These are phyloP conservation scores for Trichoderma simmonsii DNA, from an alignment of 2,329 filamentous ascomycete genomes.

Conservation along the genomic window DNA sequence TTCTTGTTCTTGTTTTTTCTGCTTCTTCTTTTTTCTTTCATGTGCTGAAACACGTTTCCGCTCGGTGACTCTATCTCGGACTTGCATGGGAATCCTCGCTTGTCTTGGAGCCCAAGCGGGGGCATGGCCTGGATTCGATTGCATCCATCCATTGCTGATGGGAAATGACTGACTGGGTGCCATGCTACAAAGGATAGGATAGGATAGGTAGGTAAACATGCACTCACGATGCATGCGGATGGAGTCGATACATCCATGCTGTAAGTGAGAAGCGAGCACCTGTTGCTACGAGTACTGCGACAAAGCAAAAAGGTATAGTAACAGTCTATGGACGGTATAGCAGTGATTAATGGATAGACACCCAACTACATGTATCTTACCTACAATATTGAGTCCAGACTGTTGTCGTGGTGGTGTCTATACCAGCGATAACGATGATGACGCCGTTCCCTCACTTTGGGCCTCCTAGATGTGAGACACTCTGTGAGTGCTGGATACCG, in stretches of 20 bases:
- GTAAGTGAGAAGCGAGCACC: not conserved
- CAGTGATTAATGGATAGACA: not conserved
- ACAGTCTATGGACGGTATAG: too few relatives aligned
- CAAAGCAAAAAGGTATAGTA: not conserved
- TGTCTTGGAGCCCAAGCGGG: slow-evolving; percentile 13
- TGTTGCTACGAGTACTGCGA: not conserved
- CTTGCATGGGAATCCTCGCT: not conserved
- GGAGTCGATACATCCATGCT: not conserved
- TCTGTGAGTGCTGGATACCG: not conserved
- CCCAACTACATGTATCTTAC: not conserved
- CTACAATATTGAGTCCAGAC: not conserved
- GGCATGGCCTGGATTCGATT: not conserved
- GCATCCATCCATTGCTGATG: not conserved
- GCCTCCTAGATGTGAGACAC: not conserved
- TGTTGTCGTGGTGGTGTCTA: not conserved
- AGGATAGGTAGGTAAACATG: not conserved
- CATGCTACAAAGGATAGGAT: not conserved
- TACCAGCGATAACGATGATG: not conserved
- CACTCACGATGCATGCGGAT: not conserved
- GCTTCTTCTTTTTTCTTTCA: not conserved
- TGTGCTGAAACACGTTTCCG: not conserved
- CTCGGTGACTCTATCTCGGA: not conserved
- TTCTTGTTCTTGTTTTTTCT: not conserved
- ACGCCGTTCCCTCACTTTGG: not conserved
- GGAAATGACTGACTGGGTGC: not conserved